Percentiles rank a stretch among this genome's conserved stretches.
Conservation (phyloP, 2,329 filamentous ascomycete genomes). For the Fusarium xylarioides region DNA sequence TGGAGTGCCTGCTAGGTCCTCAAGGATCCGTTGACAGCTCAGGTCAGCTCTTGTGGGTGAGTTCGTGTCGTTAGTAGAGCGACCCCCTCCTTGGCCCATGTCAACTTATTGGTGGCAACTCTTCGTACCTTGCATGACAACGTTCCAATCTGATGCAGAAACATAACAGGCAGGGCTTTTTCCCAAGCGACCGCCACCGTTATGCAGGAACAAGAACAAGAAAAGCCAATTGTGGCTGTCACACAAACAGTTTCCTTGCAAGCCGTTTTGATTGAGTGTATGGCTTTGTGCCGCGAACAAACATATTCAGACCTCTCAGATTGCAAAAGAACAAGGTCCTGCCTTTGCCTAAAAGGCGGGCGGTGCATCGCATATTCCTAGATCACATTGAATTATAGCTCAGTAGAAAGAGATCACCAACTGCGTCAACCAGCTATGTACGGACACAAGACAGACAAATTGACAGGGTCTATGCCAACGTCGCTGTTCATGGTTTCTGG, state of each 20-base stretch:
- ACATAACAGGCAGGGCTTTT: slow-evolving; percentile 18
- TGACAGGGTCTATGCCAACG: background rate
- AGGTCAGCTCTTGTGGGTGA: slow-evolving; percentile 19
- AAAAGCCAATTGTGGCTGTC: slow-evolving; percentile 32
- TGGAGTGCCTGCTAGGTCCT: slow-evolving; percentile 10
- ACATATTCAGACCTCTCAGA: background rate
- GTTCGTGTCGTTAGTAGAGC: slow-evolving; percentile 20
- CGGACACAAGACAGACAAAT: background rate
- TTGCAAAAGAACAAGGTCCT: slow-evolving; percentile 2
- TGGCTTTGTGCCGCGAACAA: slow-evolving; percentile 10
- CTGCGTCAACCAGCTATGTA: background rate
- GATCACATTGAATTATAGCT: slow-evolving; percentile 4
- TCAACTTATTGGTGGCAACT: slow-evolving; percentile 22
- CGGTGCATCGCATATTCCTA: slow-evolving; percentile 3
- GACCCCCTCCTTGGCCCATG: slow-evolving; percentile 22
- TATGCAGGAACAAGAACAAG: slow-evolving; percentile 44
- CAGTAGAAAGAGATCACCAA: background rate
- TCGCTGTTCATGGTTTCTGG: background rate
- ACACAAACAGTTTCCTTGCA: slow-evolving; percentile 23
- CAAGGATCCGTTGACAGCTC: slow-evolving; percentile 19
- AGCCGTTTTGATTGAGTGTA: slow-evolving; percentile 14
- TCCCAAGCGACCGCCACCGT: slow-evolving; percentile 34
- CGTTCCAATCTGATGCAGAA: slow-evolving; percentile 33
- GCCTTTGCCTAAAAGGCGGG: background rate
- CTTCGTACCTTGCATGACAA: slow-evolving; percentile 43